Evolutionary conservation across 2,329 filamentous ascomycete species (phyloP).

Genomic region (Colletotrichum euphorbiae): DNA sequence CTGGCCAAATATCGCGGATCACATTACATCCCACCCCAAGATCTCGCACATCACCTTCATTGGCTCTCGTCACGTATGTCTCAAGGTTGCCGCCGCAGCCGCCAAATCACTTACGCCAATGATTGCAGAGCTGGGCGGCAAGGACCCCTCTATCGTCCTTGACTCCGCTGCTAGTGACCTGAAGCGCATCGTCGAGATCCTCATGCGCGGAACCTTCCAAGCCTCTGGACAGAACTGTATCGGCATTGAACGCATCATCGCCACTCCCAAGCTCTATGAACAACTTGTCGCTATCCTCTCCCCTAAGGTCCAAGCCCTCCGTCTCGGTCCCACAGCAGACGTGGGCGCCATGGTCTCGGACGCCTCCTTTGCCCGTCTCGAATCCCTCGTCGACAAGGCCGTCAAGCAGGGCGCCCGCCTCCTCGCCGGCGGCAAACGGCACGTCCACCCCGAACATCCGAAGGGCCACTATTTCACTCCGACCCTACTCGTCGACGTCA

Average conservation of each 20-base stretch:
- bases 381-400: slow-evolving; percentile 81
- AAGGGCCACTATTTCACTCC: slow-evolving; percentile 92
- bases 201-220: slow-evolving; percentile 94
- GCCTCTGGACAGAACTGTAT: slow-evolving; percentile 98
- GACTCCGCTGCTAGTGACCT: slow-evolving; percentile 79
- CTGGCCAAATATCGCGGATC: slow-evolving; percentile 84
- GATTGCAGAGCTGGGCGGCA: slow-evolving; percentile 92
- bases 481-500: slow-evolving; percentile 92
- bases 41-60: slow-evolving; percentile 97
- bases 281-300: slow-evolving; percentile 76
- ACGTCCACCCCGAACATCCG: slow-evolving; percentile 77
- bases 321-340: slow-evolving; percentile 82
- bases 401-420: slow-evolving; percentile 83
- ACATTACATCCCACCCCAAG: slow-evolving; percentile 85
- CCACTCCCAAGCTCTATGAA: slow-evolving; percentile 80
- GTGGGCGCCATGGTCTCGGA: slow-evolving; percentile 92
- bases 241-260: slow-evolving; percentile 93
- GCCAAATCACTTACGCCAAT: slow-evolving; percentile 89
- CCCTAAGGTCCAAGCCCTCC: slow-evolving; percentile 78
- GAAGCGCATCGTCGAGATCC: slow-evolving; percentile 79
- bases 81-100: slow-evolving; percentile 87
- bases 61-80: slow-evolving; percentile 86
- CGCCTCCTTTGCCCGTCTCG: slow-evolving; percentile 78
- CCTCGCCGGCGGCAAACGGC: slow-evolving; percentile 80
- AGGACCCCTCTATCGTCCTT: slow-evolving; percentile 90